Conservation (phyloP, 2,329 filamentous ascomycete species). For the Exophiala phaeomuriformis region DNA sequence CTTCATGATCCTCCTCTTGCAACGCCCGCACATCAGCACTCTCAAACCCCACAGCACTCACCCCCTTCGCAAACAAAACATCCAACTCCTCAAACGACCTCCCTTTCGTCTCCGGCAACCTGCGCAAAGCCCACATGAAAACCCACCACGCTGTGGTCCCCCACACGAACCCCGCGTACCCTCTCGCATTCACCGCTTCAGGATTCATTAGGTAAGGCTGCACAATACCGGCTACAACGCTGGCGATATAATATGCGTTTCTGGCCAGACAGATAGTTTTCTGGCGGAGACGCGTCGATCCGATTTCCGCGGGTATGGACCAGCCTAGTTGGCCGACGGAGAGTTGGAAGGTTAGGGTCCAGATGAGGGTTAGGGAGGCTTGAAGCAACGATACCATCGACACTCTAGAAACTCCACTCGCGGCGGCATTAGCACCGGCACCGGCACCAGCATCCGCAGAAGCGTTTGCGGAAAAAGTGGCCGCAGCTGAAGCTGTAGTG, state of each 20-base stretch:
- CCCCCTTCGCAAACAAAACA: conserved; percentile 19
- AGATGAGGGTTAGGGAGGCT: conserved; percentile 44
- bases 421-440: too few species aligned
- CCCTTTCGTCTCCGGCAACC: conserved; percentile 31
- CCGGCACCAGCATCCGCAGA: too few species aligned
- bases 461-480: too few species aligned
- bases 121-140: conserved; percentile 30
- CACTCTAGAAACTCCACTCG: too few species aligned
- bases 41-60: conserved; percentile 18
- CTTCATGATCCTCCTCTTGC: conserved; percentile 5
- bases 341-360: conserved; percentile 48
- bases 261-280: conserved; percentile 50
- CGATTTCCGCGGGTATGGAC: conserved; percentile 46
- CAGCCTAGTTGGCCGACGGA: conserved; percentile 50
- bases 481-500: conserved; percentile 28
- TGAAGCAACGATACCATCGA: conserved; percentile 22
- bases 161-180: conserved; percentile 39
- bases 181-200: conserved; percentile 34
- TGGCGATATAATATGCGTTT: conserved; percentile 43
- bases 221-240: conserved; percentile 39
- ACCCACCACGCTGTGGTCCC: conserved; percentile 28
- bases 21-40: conserved; percentile 15
- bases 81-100: conserved; percentile 31
- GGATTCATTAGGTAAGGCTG: conserved; percentile 34
- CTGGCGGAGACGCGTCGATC: conserved; percentile 46